Evolutionary conservation across 208 protist species (phyloP), one percentile per base, ranked within the genome.

Genomic region (Acanthamoeba lenticulata): DNA sequence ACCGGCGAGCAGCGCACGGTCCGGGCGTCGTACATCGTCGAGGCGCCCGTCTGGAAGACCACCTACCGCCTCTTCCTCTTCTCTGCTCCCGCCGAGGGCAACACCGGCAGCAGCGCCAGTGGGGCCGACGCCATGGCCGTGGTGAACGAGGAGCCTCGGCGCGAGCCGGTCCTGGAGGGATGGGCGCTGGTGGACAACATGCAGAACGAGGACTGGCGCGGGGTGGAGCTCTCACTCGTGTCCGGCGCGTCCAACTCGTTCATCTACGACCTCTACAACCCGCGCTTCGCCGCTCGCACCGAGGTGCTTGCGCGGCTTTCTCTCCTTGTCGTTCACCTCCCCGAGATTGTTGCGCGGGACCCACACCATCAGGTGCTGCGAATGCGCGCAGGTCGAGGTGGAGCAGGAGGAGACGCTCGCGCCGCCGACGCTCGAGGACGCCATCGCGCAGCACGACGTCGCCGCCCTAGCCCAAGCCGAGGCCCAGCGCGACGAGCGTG

Each of bases 181-280:
- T 79, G 67, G 67, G 67, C 67, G 32, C 67, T 79, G 67, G 38
- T 79, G 38, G 67, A 79, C 38, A 79, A 79, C 67, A 79, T 36
- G 32, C 67, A 79, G 36, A 45, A 79, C 38, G 67, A 79, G 38
- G 67, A 79, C 38, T 79, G 67, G 67, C 38, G 38, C 67, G 67
- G 36, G 15, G 67, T 79, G 38, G 67, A 79, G 38, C 38, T 79
- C 34, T 79, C 67, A 19, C 67, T 79, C 21, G 67, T 79, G 67
- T 79, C 67, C 7, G 67, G 67, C 36, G 67, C 67, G 67, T 79
- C 67, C 34, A 79, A 79, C 67, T 79, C 67, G 32, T 79, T 79
- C 67, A 79, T 79, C 36, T 79, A 79, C 67, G 67, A 79, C 38
- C 67, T 79, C 67, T 79, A 79, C 38, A 79, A 79, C 24, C 67